A percentile compares a stretch with the other conserved stretches of the same genome.
These are phyloP conservation scores for Botryosphaeria dothidea DNA, from an alignment of 2,329 filamentous ascomycete genomes.

Conservation along the genomic window DNA sequence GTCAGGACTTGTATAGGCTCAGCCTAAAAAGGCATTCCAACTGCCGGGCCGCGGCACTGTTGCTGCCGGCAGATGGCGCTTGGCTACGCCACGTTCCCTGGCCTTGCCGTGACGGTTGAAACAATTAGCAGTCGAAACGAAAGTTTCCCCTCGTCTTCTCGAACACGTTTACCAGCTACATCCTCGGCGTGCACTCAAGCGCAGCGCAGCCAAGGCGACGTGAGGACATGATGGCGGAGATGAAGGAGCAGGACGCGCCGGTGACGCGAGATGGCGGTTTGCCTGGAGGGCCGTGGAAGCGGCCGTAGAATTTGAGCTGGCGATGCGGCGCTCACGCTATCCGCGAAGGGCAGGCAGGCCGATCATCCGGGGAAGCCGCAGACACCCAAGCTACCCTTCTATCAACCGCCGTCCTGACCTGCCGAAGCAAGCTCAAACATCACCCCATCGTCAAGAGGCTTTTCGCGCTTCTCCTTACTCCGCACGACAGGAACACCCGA, in stretches of 20 bases:
- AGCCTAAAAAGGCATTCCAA: neutral
- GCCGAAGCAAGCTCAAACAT: neutral
- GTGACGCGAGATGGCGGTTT: neutral
- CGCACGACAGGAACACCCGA: neutral
- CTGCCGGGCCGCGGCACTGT: neutral
- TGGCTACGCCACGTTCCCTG: neutral
- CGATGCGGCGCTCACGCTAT: neutral
- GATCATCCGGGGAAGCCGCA: neutral
- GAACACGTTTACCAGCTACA: neutral
- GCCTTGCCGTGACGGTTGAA: neutral
- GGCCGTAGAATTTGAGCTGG: neutral
- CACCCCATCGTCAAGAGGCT: neutral
- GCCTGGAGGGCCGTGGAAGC: neutral
- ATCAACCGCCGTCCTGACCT: neutral
- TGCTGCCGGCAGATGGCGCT: neutral
- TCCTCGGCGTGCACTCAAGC: neutral
- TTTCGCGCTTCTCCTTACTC: neutral
- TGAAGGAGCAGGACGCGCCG: neutral
- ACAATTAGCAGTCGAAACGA: neutral
- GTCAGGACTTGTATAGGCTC: neutral
- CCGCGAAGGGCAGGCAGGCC: neutral
- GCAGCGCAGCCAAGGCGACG: neutral
- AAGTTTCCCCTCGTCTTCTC: neutral
- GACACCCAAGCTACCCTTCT: neutral
- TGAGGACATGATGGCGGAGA: neutral